A percentile compares a stretch with the other conserved stretches of the same genome.
phyloP scores from a whole-genome alignment of 2,329 filamentous ascomycete genomes.

The Scopulariopsis brevicaulis region DNA sequence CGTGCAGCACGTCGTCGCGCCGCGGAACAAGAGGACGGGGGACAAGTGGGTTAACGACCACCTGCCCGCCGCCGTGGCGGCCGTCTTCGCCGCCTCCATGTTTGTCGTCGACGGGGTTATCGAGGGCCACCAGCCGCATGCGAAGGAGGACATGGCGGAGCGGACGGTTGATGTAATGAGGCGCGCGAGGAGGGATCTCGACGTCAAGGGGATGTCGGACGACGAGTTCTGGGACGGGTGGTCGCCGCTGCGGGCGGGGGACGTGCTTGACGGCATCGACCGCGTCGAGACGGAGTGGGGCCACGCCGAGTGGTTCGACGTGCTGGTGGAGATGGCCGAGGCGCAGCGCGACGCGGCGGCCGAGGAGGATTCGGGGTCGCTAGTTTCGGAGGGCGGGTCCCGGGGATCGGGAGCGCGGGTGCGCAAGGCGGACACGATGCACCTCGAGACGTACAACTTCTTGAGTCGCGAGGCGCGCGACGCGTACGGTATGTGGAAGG shows the following conservation, averaged over 20 bases:
- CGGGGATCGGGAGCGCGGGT: slow-evolving; percentile 26
- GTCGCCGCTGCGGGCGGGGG: slow-evolving; percentile 32
- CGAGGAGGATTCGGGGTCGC: slow-evolving; percentile 10
- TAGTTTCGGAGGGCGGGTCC: slow-evolving; percentile 19
- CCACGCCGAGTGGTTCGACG: slow-evolving; percentile 50
- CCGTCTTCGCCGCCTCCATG: slow-evolving; percentile 39
- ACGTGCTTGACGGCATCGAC: slow-evolving; percentile 49
- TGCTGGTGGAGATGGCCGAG: slow-evolving; percentile 39
- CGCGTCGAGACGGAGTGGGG: slow-evolving; percentile 46
- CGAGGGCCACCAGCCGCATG: slow-evolving; percentile 16
- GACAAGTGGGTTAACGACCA: slow-evolving; percentile 38
- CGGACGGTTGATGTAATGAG: slow-evolving; percentile 30
- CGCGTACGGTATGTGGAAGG: slow-evolving; percentile 56
- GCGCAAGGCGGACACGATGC: slow-evolving; percentile 54
- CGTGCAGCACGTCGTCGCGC: slow-evolving; percentile 43
- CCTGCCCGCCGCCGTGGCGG: slow-evolving; percentile 43
- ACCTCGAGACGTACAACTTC: slow-evolving; percentile 64
- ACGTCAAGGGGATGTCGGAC: slow-evolving; percentile 24
- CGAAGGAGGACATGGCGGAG: slow-evolving; percentile 13
- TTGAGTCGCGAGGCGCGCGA: slow-evolving; percentile 50
- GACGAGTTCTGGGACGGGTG: slow-evolving; percentile 43
- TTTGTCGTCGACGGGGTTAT: slow-evolving; percentile 26
- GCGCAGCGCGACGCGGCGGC: background rate
- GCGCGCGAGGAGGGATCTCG: slow-evolving; percentile 27
- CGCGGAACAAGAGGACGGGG: slow-evolving; percentile 28